Evolutionary conservation across 2,329 filamentous ascomycete species (phyloP), one percentile per base, ranked within the genome.

Genomic region (Tetracladium maxilliforme): DNA sequence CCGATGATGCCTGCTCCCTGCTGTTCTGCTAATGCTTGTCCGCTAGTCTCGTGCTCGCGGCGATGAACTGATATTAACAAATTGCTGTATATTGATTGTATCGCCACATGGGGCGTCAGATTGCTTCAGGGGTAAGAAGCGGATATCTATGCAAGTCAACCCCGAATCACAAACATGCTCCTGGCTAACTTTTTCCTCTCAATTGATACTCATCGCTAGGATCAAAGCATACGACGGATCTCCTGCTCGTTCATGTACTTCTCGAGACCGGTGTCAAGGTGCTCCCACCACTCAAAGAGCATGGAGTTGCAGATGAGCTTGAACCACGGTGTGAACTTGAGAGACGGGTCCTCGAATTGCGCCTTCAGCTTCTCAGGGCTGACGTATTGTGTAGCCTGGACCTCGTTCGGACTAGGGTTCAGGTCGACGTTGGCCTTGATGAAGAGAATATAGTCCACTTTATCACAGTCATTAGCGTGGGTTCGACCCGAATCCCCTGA

Each of bases 401-500:
- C 86, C 57, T 98, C 90, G 53, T 98, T 98, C 35, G 65, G 62
- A 57, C 86, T 98, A 42, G 71, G 54, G 30, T 81, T 52, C 24
- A 93, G 58, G 41, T 92, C 79, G 30, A 95, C 87, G 35, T 92
- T 78, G 30, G 83, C 79, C 60, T 92, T 81, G 61, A 95, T 94
- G 58, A 98, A 95, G 28, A 98, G 72, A 38, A 98, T 98, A 53
- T 98, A 98, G 53, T 98, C 90, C 47, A 98, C 84, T 90, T 35
- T 10, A 23, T 32, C 17, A 9, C 23, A 11, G 9, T 9, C 6
- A 20, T 33, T 26, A 37, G 34, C 15, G 14, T 9, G 7, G 22
- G 13, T 19, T 14, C 9, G 18, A 22, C 10, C 26, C 11, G 21
- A 14, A 15, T 10, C 5, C n/a, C 19, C n/a, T 18, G 25, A 9